Conservation (phyloP, 2,329 filamentous ascomycete genomes). For the Fusarium algeriense region DNA sequence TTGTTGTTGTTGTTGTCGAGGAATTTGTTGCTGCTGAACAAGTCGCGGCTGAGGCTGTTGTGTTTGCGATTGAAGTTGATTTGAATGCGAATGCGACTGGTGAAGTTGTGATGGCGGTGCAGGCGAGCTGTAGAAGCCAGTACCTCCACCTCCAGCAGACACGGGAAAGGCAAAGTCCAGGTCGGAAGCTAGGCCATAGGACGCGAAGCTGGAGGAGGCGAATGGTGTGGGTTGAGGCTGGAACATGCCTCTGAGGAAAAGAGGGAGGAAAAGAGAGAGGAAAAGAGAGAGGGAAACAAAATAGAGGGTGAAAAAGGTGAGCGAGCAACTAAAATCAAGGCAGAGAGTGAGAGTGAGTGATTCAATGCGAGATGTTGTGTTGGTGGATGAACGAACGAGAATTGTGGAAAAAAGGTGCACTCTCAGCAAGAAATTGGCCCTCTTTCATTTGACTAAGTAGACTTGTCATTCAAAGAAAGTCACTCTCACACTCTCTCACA, state of each 20-base stretch:
- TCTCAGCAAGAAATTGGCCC: constrained; percentile 20
- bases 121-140: constrained; percentile 34
- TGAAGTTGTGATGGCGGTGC: constrained; percentile 19
- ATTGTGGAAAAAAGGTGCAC: constrained; percentile 16
- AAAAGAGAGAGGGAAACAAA: constrained; percentile 1
- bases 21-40: constrained; percentile 26
- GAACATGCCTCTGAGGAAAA: constrained; percentile 61
- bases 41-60: constrained; percentile 23
- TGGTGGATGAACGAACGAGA: constrained; percentile 14
- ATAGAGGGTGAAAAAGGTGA: constrained; percentile 23
- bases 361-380: constrained; percentile 9
- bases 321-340: constrained; percentile 12
- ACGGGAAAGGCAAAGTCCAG: constrained; percentile 47
- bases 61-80: constrained; percentile 26
- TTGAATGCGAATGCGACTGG: constrained; percentile 15
- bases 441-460: neutral
- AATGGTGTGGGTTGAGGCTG: constrained; percentile 66
- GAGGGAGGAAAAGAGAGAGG: constrained; percentile 24
- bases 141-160: constrained; percentile 46
- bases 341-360: constrained; percentile 33
- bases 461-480: neutral
- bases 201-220: constrained; percentile 56
- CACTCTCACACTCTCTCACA: neutral
- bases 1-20: constrained; percentile 21
- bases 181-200: constrained; percentile 56